phyloP scores from a whole-genome alignment of 129 eudicot species.

The Helianthus tuberosus region DNA sequence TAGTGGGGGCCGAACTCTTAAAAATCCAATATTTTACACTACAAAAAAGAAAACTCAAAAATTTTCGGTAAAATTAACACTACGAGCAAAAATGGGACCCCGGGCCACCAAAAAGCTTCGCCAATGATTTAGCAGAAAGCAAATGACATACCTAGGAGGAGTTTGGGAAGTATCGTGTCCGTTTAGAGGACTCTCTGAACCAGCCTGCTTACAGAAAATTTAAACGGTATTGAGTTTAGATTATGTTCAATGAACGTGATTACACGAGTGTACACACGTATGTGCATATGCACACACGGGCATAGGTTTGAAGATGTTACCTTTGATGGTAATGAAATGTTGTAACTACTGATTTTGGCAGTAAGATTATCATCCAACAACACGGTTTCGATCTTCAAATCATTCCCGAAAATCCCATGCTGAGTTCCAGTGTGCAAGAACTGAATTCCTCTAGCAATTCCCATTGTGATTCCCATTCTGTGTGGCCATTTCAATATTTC shows the following conservation, averaged over 20 bases:
- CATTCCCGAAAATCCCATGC: slow-evolving; percentile 73
- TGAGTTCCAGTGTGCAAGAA: slow-evolving; percentile 72
- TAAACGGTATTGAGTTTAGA: background rate
- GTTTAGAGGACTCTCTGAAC: slow-evolving; percentile 65
- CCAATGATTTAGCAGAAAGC: background rate
- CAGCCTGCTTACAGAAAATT: slow-evolving; percentile 41
- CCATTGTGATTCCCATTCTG: slow-evolving; percentile 83
- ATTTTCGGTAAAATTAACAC: no score
- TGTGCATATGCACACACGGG: background rate
- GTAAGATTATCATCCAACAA: slow-evolving; percentile 83
- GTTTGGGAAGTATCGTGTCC: slow-evolving; percentile 47
- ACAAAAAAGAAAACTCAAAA: no score
- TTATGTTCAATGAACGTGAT: slow-evolving; percentile 11
- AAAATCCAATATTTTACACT: no score
- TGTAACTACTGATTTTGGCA: slow-evolving; percentile 84
- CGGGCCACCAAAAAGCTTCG: no score
- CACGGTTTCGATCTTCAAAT: slow-evolving; percentile 64
- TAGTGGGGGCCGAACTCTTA: no score
- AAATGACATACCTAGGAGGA: slow-evolving; percentile 37
- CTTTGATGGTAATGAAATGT: slow-evolving; percentile 73
- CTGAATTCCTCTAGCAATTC: slow-evolving; percentile 85
- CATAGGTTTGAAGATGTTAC: slow-evolving; percentile 37
- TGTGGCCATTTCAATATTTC: slow-evolving; percentile 92
- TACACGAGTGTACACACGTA: background rate
- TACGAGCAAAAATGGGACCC: no score